These are phyloP conservation scores for Akanthomyces lecanii DNA, from an alignment of 2,329 filamentous ascomycete genomes.

Conservation along the genomic window DNA sequence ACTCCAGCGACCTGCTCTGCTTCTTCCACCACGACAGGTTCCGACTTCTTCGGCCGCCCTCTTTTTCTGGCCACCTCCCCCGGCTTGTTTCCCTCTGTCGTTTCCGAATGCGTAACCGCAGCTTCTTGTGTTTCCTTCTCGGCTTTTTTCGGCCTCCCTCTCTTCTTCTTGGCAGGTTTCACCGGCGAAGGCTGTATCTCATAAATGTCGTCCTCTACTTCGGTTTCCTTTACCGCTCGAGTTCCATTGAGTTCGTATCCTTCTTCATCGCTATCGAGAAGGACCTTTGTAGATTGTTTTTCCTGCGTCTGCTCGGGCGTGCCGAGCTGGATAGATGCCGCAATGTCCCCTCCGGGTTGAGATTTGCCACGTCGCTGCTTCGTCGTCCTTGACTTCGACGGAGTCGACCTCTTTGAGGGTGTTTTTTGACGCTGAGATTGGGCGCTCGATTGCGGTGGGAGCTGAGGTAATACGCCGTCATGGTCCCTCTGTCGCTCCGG, in stretches of 20 bases:
- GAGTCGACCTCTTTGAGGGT: neutral
- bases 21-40: conserved; percentile 18
- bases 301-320: neutral
- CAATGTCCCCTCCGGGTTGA: neutral
- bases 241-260: neutral
- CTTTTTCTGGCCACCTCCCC: conserved; percentile 30
- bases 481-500: conserved; percentile 7
- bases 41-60: conserved; percentile 40
- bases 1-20: neutral
- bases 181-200: conserved; percentile 1
- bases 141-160: conserved; percentile 19
- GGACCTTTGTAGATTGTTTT: neutral
- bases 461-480: neutral
- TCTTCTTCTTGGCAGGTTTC: conserved; percentile 17
- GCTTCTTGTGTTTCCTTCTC: conserved; percentile 20
- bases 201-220: neutral
- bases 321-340: neutral
- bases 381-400: neutral
- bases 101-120: conserved; percentile 19
- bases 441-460: neutral
- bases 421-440: neutral
- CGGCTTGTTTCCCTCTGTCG: neutral
- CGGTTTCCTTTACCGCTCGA: neutral
- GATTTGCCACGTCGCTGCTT: neutral
- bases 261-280: conserved; percentile 1